Conservation (phyloP, 2,329 filamentous ascomycete genomes). For the Botryotinia convoluta region DNA sequence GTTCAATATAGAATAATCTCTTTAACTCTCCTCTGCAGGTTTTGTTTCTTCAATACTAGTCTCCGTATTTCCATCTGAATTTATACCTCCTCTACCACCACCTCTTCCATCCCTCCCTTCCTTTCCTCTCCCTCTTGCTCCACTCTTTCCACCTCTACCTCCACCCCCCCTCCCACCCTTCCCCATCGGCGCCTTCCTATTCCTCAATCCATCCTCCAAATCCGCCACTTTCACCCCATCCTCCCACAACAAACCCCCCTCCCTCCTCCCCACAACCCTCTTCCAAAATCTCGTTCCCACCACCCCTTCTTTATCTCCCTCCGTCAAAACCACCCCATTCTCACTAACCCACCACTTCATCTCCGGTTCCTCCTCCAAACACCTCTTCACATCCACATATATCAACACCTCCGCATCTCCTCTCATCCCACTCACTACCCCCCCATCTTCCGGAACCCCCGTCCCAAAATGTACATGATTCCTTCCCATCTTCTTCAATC, state of each 20-base stretch:
- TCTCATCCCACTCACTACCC: slow-evolving; percentile 78
- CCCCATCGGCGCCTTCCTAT: slow-evolving; percentile 46
- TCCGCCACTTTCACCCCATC: slow-evolving; percentile 66
- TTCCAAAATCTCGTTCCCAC: slow-evolving; percentile 68
- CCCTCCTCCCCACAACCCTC: slow-evolving; percentile 62
- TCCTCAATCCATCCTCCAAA: slow-evolving; percentile 60
- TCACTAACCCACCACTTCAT: slow-evolving; percentile 76
- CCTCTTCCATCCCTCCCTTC: slow-evolving; percentile 18
- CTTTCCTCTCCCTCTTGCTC: slow-evolving; percentile 33
- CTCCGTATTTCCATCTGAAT: slow-evolving; percentile 37
- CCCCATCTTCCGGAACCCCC: slow-evolving; percentile 54
- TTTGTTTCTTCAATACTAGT: background rate
- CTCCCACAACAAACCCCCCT: slow-evolving; percentile 65
- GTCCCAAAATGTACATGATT: slow-evolving; percentile 90
- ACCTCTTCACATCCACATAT: slow-evolving; percentile 68
- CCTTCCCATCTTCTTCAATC: slow-evolving; percentile 75
- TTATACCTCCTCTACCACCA: slow-evolving; percentile 35
- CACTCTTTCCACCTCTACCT: slow-evolving; percentile 27
- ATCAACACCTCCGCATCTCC: slow-evolving; percentile 73
- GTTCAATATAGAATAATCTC: background rate
- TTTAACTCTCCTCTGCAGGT: background rate
- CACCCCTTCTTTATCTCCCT: slow-evolving; percentile 57
- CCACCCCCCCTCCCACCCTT: slow-evolving; percentile 40
- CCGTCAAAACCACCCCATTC: slow-evolving; percentile 72
- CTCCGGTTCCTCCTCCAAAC: slow-evolving; percentile 52